Evolutionary conservation across 805 yeast genomes (phyloP), one percentile per base, ranked within the genome.

Genomic region (Saccharomycopsis sp.): DNA sequence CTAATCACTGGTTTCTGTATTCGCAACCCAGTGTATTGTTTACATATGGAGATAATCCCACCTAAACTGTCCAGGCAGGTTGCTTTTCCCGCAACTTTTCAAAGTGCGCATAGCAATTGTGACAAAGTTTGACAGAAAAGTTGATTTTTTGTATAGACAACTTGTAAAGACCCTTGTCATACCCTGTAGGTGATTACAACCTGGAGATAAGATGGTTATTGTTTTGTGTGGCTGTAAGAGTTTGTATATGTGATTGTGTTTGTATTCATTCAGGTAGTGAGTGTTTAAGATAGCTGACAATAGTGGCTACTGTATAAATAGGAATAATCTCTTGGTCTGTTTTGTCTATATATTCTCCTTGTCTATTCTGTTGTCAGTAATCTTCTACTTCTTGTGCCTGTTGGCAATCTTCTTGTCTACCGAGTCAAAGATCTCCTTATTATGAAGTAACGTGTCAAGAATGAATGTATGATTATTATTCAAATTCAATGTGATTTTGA

Each of bases 381-480:
- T 23, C 22, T 23, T 12, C 34, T 44, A 44, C 49, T 44, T 44
- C 3, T 47, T n/a, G 15, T 15, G 25, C 19, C 5, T 17, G 5
- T 22, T 24, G n/a, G 35, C 20, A 23, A 61, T 61, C 19, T 54
- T 54, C 58, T 64, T 66, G 56, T 78, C 80, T 59, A 78, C 73
- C 22, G 66, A 66, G 53, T 80, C 80, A 64, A 81, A 81, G 9
- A 73, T 72, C 58, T 69, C 66, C 56, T 79, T 80, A 61, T 79
- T 81, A 55, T 80, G 78, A 20, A 82, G 65, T 49, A 85, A 66
- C 1, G 85, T 73, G 64, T 85, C 90, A 64, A 85, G 75, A 12
- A 81, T 75, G 56, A 79, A 79, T 1, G 85, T 73, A 64, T 82
- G 79, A 0, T 85, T 86, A 17, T 86, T 85, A 64, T 85, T 85